Evolutionary conservation across 2,329 filamentous ascomycete genomes (phyloP).

Genomic region (Claviceps sp.): DNA sequence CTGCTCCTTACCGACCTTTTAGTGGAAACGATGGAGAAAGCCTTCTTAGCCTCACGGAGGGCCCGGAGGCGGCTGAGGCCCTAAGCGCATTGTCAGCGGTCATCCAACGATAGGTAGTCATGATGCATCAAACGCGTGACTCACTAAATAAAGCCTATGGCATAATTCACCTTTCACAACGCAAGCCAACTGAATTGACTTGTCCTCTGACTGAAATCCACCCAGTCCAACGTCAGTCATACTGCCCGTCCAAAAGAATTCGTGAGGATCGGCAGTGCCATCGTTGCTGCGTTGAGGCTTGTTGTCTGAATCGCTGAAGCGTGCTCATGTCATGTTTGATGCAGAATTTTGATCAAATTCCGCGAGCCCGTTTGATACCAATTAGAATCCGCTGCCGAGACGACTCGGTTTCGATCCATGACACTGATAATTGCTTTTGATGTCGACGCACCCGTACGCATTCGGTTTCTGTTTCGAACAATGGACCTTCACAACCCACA

Average conservation of each 20-base stretch:
- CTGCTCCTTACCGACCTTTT: slow-evolving; percentile 39
- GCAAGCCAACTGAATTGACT: slow-evolving; percentile 8
- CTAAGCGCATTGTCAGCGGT: background rate
- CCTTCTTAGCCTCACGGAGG: slow-evolving; percentile 29
- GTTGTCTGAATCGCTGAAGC: slow-evolving; percentile 30
- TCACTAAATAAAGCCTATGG: too few relatives aligned
- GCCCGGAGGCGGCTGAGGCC: too few relatives aligned
- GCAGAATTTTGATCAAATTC: slow-evolving; percentile 52
- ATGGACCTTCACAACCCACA: slow-evolving; percentile 61
- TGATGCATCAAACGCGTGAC: background rate
- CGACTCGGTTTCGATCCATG: slow-evolving; percentile 47
- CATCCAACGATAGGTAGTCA: background rate
- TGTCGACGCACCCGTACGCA: slow-evolving; percentile 66
- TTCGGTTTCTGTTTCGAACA: slow-evolving; percentile 53
- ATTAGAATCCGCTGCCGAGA: slow-evolving; percentile 57
- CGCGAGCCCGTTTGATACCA: slow-evolving; percentile 70
- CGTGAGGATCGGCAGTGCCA: slow-evolving; percentile 65
- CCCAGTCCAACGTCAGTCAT: slow-evolving; percentile 63
- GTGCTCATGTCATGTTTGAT: slow-evolving; percentile 37
- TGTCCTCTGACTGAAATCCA: slow-evolving; percentile 47
- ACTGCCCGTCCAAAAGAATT: slow-evolving; percentile 71
- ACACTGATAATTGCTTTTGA: slow-evolving; percentile 59
- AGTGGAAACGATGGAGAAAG: slow-evolving; percentile 58
- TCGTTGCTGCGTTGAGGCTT: slow-evolving; percentile 61
- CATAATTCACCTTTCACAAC: too few relatives aligned